Evolutionary conservation across 2,329 filamentous ascomycete genomes (phyloP).

Genomic region (Westerdykella aurantiaca): DNA sequence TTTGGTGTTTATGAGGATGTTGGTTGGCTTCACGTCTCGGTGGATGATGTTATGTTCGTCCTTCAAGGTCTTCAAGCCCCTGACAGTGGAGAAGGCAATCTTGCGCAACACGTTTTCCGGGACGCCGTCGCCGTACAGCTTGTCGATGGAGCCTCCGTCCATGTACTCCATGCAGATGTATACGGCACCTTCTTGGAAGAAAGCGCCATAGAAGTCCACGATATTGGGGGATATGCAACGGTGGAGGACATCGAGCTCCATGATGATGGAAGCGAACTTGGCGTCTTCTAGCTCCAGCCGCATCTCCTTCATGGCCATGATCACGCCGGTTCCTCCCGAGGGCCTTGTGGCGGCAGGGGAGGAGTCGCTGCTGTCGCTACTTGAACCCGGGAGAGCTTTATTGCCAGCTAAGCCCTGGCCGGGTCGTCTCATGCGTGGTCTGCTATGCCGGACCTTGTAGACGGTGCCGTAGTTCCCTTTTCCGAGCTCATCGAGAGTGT

Average conservation of each 20-base stretch:
- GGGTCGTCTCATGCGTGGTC: conserved; percentile 57
- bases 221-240: conserved; percentile 94
- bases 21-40: conserved; percentile 97
- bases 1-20: conserved; percentile 83
- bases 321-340: conserved; percentile 59
- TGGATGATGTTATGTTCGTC: conserved; percentile 99
- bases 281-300: conserved; percentile 90
- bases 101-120: conserved; percentile 84
- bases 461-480: conserved; percentile 99
- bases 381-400: conserved; percentile 38
- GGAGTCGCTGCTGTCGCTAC: conserved; percentile 26
- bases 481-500: conserved; percentile 85
- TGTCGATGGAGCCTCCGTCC: conserved; percentile 97
- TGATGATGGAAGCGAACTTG: conserved; percentile 95
- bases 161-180: conserved; percentile 99
- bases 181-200: conserved; percentile 97
- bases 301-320: conserved; percentile 99
- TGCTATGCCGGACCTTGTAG: conserved; percentile 87
- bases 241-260: conserved; percentile 94
- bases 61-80: conserved; percentile 88
- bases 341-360: conserved; percentile 34
- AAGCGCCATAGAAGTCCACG: conserved; percentile 97
- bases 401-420: conserved; percentile 58
- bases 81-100: conserved; percentile 82
- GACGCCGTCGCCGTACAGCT: conserved; percentile 84